Evolutionary conservation across 169 alveolate species (phyloP).

Genomic region (Pseudocohnilembus persalinus): DNA sequence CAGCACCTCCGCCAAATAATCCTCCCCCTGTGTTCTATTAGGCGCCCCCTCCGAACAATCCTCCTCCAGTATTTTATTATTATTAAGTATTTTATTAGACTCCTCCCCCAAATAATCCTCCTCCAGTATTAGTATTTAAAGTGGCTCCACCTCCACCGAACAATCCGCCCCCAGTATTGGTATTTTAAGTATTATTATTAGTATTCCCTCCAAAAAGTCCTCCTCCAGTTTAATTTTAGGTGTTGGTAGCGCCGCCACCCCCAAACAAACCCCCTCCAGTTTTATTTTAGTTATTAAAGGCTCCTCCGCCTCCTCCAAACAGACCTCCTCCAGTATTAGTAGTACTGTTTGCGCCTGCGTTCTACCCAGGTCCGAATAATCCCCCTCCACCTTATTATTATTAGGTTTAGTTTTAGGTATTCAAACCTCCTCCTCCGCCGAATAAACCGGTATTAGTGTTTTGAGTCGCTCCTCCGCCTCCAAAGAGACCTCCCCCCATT

Average conservation of each 20-base stretch:
- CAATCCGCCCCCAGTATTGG: background rate
- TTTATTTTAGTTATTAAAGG: too few relatives aligned
- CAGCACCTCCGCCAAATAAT: slow-evolving; percentile 11
- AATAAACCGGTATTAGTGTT: too few relatives aligned
- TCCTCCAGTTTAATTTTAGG: background rate
- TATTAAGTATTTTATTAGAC: too few relatives aligned
- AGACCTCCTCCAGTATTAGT: background rate
- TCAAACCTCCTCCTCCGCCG: too few relatives aligned
- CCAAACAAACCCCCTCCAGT: slow-evolving; percentile 14
- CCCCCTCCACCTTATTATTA: too few relatives aligned
- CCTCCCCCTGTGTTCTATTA: slow-evolving; percentile 1
- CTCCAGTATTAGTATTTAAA: background rate
- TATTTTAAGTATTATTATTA: background rate
- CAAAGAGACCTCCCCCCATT: background rate
- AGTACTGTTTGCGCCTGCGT: background rate
- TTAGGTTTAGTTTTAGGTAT: too few relatives aligned
- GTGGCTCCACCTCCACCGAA: background rate
- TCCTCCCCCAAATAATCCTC: background rate
- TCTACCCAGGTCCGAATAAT: background rate
- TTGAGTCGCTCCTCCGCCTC: background rate
- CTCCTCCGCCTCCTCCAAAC: background rate
- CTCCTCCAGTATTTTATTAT: too few relatives aligned
- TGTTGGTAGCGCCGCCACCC: too few relatives aligned
- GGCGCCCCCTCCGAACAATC: slow-evolving; percentile 14
- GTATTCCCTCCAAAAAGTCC: slow-evolving; percentile 13